phyloP scores from a whole-genome alignment of 805 yeast species.

The Candida sakaeoensis region DNA sequence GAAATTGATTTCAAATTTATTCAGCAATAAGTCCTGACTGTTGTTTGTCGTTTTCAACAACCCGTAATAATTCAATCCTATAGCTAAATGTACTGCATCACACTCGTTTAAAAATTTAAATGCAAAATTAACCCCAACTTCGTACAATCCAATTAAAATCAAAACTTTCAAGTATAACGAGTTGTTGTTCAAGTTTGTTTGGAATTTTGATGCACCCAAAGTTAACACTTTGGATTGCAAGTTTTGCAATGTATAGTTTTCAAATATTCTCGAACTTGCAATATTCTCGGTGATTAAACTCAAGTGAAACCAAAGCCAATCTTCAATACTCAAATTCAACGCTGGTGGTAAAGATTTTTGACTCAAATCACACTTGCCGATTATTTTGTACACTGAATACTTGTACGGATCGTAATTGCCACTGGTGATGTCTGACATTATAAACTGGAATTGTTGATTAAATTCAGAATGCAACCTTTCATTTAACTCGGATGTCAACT shows the following conservation, averaged over 20 bases:
- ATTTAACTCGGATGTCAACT: slow-evolving; percentile 62
- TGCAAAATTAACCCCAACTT: slow-evolving; percentile 67
- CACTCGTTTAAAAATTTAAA: slow-evolving; percentile 61
- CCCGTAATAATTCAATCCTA: slow-evolving; percentile 73
- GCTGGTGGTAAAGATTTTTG: slow-evolving; percentile 63
- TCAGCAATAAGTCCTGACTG: slow-evolving; percentile 27
- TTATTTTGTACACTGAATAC: slow-evolving; percentile 82
- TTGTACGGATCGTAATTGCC: slow-evolving; percentile 77
- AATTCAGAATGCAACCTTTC: slow-evolving; percentile 76
- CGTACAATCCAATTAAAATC: slow-evolving; percentile 74
- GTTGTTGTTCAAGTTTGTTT: slow-evolving; percentile 51
- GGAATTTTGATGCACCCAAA: slow-evolving; percentile 71
- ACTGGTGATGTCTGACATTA: slow-evolving; percentile 36
- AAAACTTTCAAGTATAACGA: slow-evolving; percentile 73
- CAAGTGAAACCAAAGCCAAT: slow-evolving; percentile 95
- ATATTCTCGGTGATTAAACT: slow-evolving; percentile 63
- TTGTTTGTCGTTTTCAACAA: slow-evolving; percentile 47
- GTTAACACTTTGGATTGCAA: slow-evolving; percentile 68
- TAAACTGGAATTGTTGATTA: slow-evolving; percentile 71
- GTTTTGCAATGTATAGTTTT: slow-evolving; percentile 67
- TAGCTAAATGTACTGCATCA: slow-evolving; percentile 87
- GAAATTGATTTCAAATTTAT: slow-evolving; percentile 41
- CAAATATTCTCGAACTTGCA: slow-evolving; percentile 51
- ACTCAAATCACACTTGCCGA: slow-evolving; percentile 83
- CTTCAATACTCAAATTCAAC: slow-evolving; percentile 78